Percentiles rank a stretch among this genome's conserved stretches.
Evolutionary conservation across 2,329 filamentous ascomycete species (phyloP).

Genomic region (Dactylellina parvicollis): DNA sequence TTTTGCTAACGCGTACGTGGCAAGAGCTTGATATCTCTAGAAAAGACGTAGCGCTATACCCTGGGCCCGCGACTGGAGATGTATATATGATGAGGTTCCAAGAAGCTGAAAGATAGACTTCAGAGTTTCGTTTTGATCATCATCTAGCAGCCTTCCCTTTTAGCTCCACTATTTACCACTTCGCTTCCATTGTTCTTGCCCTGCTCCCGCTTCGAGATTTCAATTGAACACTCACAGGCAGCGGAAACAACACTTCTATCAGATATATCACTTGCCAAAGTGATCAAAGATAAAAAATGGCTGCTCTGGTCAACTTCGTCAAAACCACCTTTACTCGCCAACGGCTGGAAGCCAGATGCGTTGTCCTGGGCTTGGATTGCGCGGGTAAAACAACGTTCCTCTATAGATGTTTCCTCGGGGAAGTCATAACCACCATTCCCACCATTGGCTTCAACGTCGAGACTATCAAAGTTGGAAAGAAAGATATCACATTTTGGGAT

Average conservation of each 20-base stretch:
- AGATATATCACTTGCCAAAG: not conserved
- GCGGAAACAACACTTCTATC: not conserved
- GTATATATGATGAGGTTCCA: too few relatives aligned
- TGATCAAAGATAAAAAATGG: slow-evolving; percentile 6
- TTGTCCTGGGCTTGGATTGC: slow-evolving; percentile 48
- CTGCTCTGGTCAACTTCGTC: slow-evolving; percentile 26
- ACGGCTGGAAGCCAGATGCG: slow-evolving; percentile 17
- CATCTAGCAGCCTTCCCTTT: too few relatives aligned
- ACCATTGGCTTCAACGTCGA: slow-evolving; percentile 57
- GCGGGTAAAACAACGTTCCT: slow-evolving; percentile 55
- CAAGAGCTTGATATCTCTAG: not conserved
- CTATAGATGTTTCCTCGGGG: slow-evolving; percentile 43
- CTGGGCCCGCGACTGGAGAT: too few relatives aligned
- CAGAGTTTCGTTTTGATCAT: too few relatives aligned
- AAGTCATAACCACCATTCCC: slow-evolving; percentile 51
- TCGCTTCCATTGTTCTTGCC: too few relatives aligned
- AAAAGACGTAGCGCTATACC: too few relatives aligned
- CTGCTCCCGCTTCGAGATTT: too few relatives aligned
- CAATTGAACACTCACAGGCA: not conserved
- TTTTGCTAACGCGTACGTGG: slow-evolving; percentile 30
- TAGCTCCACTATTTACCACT: too few relatives aligned
- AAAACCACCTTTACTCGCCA: slow-evolving; percentile 7
- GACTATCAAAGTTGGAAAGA: slow-evolving; percentile 25
- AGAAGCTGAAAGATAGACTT: too few relatives aligned
- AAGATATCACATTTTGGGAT: slow-evolving; percentile 54